phyloP scores from a whole-genome alignment of 2,329 filamentous ascomycete species.

The Apiospora saccharicola region DNA sequence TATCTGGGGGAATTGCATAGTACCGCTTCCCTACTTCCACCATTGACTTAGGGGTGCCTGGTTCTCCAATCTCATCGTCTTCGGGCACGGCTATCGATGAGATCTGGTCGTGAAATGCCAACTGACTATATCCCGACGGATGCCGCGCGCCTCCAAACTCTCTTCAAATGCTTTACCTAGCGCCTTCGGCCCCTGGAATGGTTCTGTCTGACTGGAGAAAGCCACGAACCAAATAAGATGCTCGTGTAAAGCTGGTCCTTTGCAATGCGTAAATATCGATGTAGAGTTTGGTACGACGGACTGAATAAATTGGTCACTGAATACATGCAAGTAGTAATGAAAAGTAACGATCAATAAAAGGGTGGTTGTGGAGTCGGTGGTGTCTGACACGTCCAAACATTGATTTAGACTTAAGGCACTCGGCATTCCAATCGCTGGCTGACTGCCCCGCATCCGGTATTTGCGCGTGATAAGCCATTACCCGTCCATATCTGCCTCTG shows the following conservation, averaged over 20 bases:
- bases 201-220: not conserved
- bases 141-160: not conserved
- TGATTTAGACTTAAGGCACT: not conserved
- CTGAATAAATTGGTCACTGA: not conserved
- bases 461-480: slow-evolving; percentile 13
- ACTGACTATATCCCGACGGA: slow-evolving; percentile 1
- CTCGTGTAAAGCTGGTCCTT: not conserved
- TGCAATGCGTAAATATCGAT: not conserved
- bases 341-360: too few species aligned
- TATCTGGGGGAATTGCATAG: not conserved
- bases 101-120: not conserved
- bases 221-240: not conserved
- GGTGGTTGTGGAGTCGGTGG: not conserved
- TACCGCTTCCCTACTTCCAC: not conserved
- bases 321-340: too few species aligned
- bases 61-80: too few species aligned
- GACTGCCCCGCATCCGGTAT: slow-evolving; percentile 14
- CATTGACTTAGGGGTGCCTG: not conserved
- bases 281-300: not conserved
- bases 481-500: slow-evolving; percentile 2
- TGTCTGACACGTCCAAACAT: slow-evolving; percentile 7
- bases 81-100: not conserved
- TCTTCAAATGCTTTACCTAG: not conserved
- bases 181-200: not conserved
- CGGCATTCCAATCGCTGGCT: slow-evolving; percentile 9